Conservation (phyloP, 1,284 basidiomycete genomes). For the Quambalaria eucalypti region DNA sequence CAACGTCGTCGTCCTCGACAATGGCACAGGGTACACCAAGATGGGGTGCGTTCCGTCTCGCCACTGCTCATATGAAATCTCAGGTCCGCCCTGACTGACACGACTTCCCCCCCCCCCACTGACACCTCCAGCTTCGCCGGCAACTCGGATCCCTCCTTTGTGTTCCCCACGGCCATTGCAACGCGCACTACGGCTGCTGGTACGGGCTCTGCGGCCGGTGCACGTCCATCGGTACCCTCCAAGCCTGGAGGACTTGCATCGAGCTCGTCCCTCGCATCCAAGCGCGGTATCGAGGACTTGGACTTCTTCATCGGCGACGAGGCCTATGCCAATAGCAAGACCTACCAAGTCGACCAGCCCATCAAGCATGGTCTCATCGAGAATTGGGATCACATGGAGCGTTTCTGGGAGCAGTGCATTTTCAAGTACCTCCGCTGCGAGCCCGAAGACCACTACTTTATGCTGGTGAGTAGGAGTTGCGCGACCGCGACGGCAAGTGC, state of each 20-base stretch:
- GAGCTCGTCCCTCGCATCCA: constrained; percentile 63
- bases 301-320: constrained; percentile 99
- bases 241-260: constrained; percentile 57
- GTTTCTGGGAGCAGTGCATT: constrained; percentile 99
- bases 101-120: neutral
- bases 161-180: constrained; percentile 46
- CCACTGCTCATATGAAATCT: neutral
- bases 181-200: constrained; percentile 32
- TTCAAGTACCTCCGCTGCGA: constrained; percentile 99
- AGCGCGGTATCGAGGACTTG: constrained; percentile 95
- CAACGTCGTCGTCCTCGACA: constrained; percentile 56
- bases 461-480: constrained; percentile 62
- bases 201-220: constrained; percentile 12
- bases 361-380: constrained; percentile 98
- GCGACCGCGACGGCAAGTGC: neutral
- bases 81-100: neutral
- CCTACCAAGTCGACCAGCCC: constrained; percentile 87
- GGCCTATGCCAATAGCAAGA: constrained; percentile 83
- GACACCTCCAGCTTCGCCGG: constrained; percentile 70
- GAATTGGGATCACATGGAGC: constrained; percentile 99
- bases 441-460: constrained; percentile 97
- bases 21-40: constrained; percentile 95
- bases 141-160: constrained; percentile 93
- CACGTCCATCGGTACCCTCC: constrained; percentile 56
- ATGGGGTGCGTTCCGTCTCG: constrained; percentile 62